Conservation (phyloP, 1,284 basidiomycete species). For the Sanguinoderma infundibulare region DNA sequence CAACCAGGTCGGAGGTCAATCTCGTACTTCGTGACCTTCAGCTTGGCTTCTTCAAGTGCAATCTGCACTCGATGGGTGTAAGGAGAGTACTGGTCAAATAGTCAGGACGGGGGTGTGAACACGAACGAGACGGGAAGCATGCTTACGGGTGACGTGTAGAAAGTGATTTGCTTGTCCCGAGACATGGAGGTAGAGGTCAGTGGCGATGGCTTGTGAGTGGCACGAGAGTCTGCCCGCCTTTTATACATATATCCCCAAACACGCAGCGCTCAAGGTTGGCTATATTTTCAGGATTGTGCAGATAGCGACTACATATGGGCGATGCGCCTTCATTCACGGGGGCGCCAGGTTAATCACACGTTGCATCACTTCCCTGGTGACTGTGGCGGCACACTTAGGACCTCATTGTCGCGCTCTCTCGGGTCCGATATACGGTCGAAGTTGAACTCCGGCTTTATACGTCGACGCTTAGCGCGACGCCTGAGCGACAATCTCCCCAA, state of each 20-base stretch:
- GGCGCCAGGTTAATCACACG: slow-evolving; percentile 14
- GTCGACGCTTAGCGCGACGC: slow-evolving; percentile 15
- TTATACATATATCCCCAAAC: slow-evolving; percentile 13
- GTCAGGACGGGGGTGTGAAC: background rate
- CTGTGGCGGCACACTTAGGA: slow-evolving; percentile 8
- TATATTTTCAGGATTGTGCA: background rate
- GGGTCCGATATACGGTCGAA: slow-evolving; percentile 13
- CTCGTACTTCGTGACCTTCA: slow-evolving; percentile 25
- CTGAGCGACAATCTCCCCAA: background rate
- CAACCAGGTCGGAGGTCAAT: slow-evolving; percentile 33
- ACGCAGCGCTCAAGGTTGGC: slow-evolving; percentile 11
- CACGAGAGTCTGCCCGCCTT: background rate
- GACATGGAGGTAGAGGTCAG: slow-evolving; percentile 1
- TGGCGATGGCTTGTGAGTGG: background rate
- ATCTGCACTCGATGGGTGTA: slow-evolving; percentile 25
- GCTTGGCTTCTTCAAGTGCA: slow-evolving; percentile 30
- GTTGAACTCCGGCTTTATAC: slow-evolving; percentile 5
- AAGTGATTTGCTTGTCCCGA: slow-evolving; percentile 22
- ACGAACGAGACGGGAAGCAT: background rate
- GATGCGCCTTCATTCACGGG: slow-evolving; percentile 10
- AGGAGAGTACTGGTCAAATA: slow-evolving; percentile 16
- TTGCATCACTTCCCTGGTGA: slow-evolving; percentile 10
- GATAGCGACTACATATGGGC: slow-evolving; percentile 10
- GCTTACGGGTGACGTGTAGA: slow-evolving; percentile 22
- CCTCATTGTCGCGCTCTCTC: slow-evolving; percentile 17